Base-by-base conservation (phyloP, 345 rosid genomes). In the Isatis tinctoria region DNA sequence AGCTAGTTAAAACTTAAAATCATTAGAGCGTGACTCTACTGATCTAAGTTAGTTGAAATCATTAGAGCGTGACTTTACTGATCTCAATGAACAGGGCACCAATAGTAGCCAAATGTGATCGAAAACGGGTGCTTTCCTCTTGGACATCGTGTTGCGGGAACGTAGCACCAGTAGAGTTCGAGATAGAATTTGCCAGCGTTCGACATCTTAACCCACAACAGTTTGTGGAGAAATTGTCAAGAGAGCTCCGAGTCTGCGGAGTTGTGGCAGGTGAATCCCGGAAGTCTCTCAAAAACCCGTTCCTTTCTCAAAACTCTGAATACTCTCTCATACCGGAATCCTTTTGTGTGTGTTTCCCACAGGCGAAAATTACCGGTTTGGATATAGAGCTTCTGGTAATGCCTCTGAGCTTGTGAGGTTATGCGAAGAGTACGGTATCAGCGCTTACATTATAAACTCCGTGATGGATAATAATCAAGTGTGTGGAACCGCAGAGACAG, bases 291-390 rank as follows among this genome's bases (percentile, higher is more conserved):
- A 24, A 39, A 52, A 16, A 7, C 4, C 18, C 9, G 4, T 14
- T 35, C 16, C 1, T 47, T 12, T 22, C 12, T 13, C 4, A 32
- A 44, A 22, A 49, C 65, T 57, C 54, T n/a, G n/a, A n/a, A n/a
- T n/a, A n/a, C n/a, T n/a, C n/a, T n/a, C n/a, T n/a, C n/a, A n/a
- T n/a, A n/a, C n/a, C n/a, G n/a, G n/a, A n/a, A n/a, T n/a, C n/a
- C n/a, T n/a, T n/a, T n/a, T n/a, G n/a, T n/a, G n/a, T n/a, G n/a
- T n/a, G n/a, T n/a, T n/a, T n/a, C n/a, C 41, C 36, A 26, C 87
- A 88, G 96, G 98, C 37, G 88, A 87, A 78, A 93, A 90, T 77
- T 93, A 90, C 73, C 85, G 89, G 51, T 93, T 93, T 78, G 97
- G 96, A 60, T 91, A 89, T 56, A 82, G 76, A 76, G 97, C 98